Base-by-base conservation (phyloP, 2,329 filamentous ascomycete species). In the Curvularia spicifera region DNA sequence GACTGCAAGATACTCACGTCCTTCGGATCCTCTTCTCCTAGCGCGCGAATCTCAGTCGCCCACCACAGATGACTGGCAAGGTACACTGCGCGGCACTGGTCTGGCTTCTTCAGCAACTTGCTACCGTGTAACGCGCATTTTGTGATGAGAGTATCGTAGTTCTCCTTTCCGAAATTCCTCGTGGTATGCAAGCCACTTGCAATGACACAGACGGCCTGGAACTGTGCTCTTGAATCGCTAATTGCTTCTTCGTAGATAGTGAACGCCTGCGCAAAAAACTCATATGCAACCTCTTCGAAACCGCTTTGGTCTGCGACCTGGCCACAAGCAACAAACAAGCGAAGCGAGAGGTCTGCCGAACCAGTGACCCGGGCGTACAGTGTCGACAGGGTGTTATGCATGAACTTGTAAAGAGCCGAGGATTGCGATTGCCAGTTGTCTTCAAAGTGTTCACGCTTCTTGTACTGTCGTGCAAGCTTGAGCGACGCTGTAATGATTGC, bases 211-310 rank as follows among this genome's bases (percentile, higher is more conserved):
- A 99, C 95, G 1, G 95, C 94, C 79, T 99, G 95, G 82, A 98
- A 99, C 76, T 99, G 95, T 13, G 93, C 94, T 76, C 96, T 89
- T 15, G 93, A 97, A 76, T 99, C 96, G 61, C 92, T 95, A 63
- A 99, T 91, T 0, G 92, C 90, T 77, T 99, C 95, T 75, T 99
- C 95, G 73, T 99, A 99, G 8, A 98, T 92, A 0, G 94, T 98
- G 70, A 99, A 99, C 0, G 95, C 94, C 77, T 99, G 95, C 0
- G 95, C 95, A 69, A 97, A 98, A 81, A 96, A 99, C 74, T 99
- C 95, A 76, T 99, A 99, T 10, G 93, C 91, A 42, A 97, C 92
- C 79, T 99, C 95, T 75, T 99, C 94, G 67, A 96, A 96, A 2
- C 90, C 91, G 10, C 88, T 91, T 77, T 95, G 89, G 70, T 97